Conservation (phyloP, 805 yeast species). For the Candida wancherniae region DNA sequence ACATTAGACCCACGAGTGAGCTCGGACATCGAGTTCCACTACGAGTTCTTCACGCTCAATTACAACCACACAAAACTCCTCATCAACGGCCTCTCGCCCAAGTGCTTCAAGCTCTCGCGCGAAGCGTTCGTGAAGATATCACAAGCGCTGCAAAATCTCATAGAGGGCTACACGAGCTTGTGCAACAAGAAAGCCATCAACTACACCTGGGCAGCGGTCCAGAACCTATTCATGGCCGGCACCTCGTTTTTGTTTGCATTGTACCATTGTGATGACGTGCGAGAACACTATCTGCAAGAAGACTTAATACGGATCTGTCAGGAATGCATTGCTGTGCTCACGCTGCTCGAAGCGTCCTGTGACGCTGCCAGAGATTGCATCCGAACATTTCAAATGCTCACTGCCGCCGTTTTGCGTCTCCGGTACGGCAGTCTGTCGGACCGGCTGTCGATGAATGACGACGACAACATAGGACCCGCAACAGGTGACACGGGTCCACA, state of each 20-base stretch:
- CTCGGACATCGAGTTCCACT: conserved; percentile 72
- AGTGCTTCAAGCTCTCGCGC: conserved; percentile 47
- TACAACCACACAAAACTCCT: conserved; percentile 70
- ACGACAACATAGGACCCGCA: too few relatives aligned
- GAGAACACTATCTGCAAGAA: conserved; percentile 41
- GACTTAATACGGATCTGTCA: conserved; percentile 46
- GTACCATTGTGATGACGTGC: conserved; percentile 59
- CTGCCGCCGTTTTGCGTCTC: conserved; percentile 65
- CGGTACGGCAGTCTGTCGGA: conserved; percentile 45
- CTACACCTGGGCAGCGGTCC: conserved; percentile 92
- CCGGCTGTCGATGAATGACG: conserved; percentile 16
- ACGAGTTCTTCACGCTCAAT: conserved; percentile 66
- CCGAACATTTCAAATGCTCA: conserved; percentile 64
- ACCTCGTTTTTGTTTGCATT: conserved; percentile 75
- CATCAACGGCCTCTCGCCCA: conserved; percentile 75
- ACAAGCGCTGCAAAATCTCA: conserved; percentile 62
- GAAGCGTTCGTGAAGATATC: conserved; percentile 54
- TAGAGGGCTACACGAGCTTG: conserved; percentile 56
- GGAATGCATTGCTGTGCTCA: conserved; percentile 53
- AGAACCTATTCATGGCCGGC: conserved; percentile 84
- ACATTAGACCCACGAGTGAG: conserved; percentile 45
- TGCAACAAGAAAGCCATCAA: conserved; percentile 57
- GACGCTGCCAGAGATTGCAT: conserved; percentile 73
- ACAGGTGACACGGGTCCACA: too few relatives aligned
- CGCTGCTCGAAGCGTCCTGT: conserved; percentile 61